A percentile compares a stretch with the other conserved stretches of the same genome.
Evolutionary conservation across 1,284 basidiomycete species (phyloP).

Genomic region (Malassezia pachydermatis): DNA sequence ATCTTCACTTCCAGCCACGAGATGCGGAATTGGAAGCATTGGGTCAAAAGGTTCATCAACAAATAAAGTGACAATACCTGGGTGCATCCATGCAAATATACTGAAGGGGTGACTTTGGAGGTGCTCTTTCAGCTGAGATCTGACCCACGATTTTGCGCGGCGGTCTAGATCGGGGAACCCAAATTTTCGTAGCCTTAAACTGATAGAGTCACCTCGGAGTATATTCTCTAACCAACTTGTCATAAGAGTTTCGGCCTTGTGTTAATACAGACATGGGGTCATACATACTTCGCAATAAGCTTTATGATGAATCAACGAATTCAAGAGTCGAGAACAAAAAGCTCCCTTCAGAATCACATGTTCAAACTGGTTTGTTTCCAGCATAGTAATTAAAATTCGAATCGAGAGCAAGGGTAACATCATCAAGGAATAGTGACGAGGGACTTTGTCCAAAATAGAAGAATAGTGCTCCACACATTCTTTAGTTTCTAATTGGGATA

Average conservation of each 20-base stretch:
- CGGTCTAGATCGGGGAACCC: background rate
- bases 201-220: background rate
- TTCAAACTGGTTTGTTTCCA: too few species aligned
- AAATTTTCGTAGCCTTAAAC: too few species aligned
- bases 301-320: background rate
- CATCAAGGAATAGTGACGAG: background rate
- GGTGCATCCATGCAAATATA: slow-evolving; percentile 4
- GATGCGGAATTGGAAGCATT: background rate
- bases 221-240: background rate
- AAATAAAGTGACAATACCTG: background rate
- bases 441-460: too few species aligned
- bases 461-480: too few species aligned
- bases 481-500: too few species aligned
- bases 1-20: slow-evolving; percentile 1
- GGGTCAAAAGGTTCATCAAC: background rate
- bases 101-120: background rate
- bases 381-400: too few species aligned
- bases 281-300: slow-evolving; percentile 6
- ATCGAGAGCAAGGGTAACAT: too few species aligned
- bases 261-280: background rate
- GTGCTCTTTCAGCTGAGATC: background rate
- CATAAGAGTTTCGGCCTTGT: background rate
- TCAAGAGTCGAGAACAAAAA: slow-evolving; percentile 1
- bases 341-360: background rate
- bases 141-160: background rate